Conservation (phyloP, 805 yeast species). For the Ogataea nonfermentans region DNA sequence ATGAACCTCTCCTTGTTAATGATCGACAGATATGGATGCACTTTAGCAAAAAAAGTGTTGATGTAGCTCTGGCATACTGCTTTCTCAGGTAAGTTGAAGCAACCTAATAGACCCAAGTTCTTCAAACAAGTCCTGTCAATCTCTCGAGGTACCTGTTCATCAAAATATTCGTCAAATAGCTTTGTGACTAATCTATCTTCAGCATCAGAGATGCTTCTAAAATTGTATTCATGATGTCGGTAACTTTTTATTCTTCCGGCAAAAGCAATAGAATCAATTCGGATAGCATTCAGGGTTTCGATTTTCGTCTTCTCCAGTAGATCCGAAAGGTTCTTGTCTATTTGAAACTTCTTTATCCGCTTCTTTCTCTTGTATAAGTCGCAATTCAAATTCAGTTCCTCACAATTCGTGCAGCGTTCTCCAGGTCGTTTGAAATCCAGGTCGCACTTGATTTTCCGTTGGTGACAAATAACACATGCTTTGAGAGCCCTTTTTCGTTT, state of each 20-base stretch:
- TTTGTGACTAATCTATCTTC: constrained; percentile 4
- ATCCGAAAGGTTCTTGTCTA: constrained; percentile 13
- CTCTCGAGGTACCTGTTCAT: constrained; percentile 3
- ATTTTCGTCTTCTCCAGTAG: constrained; percentile 11
- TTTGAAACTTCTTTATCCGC: constrained; percentile 17
- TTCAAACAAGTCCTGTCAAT: constrained; percentile 48
- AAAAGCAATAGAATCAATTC: constrained; percentile 12
- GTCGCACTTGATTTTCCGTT: constrained; percentile 70
- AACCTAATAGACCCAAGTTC: constrained; percentile 60
- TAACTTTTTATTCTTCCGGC: not conserved
- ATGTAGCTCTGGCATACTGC: constrained; percentile 59
- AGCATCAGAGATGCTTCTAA: constrained; percentile 1
- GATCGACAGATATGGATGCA: constrained; percentile 69
- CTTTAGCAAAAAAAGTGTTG: constrained; percentile 54
- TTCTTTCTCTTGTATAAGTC: constrained; percentile 58
- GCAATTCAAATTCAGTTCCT: constrained; percentile 53
- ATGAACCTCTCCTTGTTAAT: constrained; percentile 60
- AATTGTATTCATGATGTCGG: constrained; percentile 1
- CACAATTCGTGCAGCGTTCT: constrained; percentile 48
- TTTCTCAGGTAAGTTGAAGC: constrained; percentile 61
- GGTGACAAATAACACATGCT: constrained; percentile 70
- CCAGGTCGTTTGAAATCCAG: constrained; percentile 55
- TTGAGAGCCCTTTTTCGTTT: constrained; percentile 60
- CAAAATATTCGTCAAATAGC: constrained; percentile 7
- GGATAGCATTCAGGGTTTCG: constrained; percentile 13